Evolutionary conservation across 352 stramenopile species (phyloP), one percentile per base, ranked within the genome.

Genomic region (Lagenidium giganteum): DNA sequence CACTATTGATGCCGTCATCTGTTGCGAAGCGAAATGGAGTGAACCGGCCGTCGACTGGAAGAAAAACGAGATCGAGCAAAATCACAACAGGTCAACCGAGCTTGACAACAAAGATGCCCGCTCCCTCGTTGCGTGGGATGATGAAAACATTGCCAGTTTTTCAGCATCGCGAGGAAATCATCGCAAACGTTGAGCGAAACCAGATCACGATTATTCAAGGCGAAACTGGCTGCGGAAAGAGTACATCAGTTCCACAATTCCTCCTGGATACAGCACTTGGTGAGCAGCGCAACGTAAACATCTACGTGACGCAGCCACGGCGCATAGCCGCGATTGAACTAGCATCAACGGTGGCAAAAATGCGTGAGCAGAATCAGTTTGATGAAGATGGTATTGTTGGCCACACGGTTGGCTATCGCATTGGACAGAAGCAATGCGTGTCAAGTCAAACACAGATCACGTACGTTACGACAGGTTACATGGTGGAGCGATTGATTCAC

Each of bases 381-480:
- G 49, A 47, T 13, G 70, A 87, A 20, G 54, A 74, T 34, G 66
- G 67, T 14, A 42, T 62, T 24, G 56, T 87, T 22, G 74, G 74
- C 17, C 67, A 77, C 24, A 70, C 76, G 20, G 76, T 88, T 41
- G 76, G 79, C 12, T 86, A 89, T 39, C 61, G 77, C 13, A 84
- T 87, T 18, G 92, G 92, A 2, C 94, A 96, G 30, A 82, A 90
- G 37, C 80, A 98, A 40, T 66, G 82, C 25, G 76, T 96, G 35
- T 87, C 90, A 29, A 83, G 93, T 29, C 64, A 63, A 5, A 97
- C 95, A 1, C 77, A 84, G 42, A 93, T 96, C 42, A 97, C 79
- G 54, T 98, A 98, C 46, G 88, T 96, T 1, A 98, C 95, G 25
- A 98, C 93, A n/a, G 95, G 94, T 2, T 98, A 98, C 48, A 86